Evolutionary conservation across 192 early-diverging fungal genomes (phyloP).

Genomic region (Coemansia sp.): DNA sequence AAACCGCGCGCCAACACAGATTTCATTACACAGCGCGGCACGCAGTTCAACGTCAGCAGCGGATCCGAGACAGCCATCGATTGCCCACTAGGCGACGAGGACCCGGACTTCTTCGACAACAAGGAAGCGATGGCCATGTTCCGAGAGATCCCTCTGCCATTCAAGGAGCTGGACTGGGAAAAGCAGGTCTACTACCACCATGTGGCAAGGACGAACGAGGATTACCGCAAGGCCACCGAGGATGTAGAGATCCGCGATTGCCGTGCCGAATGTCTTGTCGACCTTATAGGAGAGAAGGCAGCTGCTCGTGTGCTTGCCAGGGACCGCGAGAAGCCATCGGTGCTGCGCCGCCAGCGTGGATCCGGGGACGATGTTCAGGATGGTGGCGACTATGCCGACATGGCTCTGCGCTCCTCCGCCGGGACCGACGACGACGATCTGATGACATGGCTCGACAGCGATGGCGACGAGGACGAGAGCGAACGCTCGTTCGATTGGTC

Average conservation of each 20-base stretch:
- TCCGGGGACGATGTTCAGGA: background rate
- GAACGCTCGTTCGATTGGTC: conserved; percentile 21
- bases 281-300: conserved; percentile 21
- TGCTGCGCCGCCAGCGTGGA: background rate
- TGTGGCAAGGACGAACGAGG: conserved; percentile 18
- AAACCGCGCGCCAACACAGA: background rate
- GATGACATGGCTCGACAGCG: conserved; percentile 29
- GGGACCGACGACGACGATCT: conserved; percentile 13
- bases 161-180: conserved; percentile 49
- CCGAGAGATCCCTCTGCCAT: conserved; percentile 32
- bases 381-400: background rate
- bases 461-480: conserved; percentile 8
- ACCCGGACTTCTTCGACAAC: conserved; percentile 34
- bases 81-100: background rate
- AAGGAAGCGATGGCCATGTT: conserved; percentile 29
- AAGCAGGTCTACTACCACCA: conserved; percentile 52
- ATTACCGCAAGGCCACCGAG: conserved; percentile 17
- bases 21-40: background rate
- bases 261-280: conserved; percentile 26
- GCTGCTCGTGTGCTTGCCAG: conserved; percentile 2
- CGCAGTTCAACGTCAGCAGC: background rate
- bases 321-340: background rate
- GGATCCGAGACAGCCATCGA: background rate
- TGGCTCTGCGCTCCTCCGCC: background rate
- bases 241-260: conserved; percentile 28